Percentiles rank a stretch among this genome's conserved stretches.
Evolutionary conservation across 306 rosid species (phyloP).

Genomic region (Crotalaria pallida): DNA sequence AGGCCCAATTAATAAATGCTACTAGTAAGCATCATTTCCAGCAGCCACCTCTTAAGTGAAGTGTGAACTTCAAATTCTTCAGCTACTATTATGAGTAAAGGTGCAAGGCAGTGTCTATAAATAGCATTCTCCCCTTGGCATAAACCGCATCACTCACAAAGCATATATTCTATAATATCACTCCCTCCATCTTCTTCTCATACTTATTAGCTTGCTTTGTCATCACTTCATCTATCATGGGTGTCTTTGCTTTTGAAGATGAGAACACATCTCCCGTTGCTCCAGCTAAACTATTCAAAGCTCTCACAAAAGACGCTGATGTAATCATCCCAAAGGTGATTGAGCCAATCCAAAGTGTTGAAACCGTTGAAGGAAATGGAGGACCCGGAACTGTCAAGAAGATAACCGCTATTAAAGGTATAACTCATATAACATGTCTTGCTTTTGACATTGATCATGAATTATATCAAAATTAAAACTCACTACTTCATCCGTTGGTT

Average conservation of each 20-base stretch:
- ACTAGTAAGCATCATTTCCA: too few relatives aligned
- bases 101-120: not conserved
- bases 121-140: not conserved
- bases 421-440: too few relatives aligned
- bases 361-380: constrained; percentile 37
- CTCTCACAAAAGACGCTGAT: constrained; percentile 23
- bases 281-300: constrained; percentile 31
- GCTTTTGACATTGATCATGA: too few relatives aligned
- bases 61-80: too few relatives aligned
- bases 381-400: constrained; percentile 43
- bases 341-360: constrained; percentile 1
- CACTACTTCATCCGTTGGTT: too few relatives aligned
- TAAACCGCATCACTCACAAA: not conserved
- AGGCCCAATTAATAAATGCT: too few relatives aligned
- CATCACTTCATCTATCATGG: constrained; percentile 23
- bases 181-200: not conserved
- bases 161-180: too few relatives aligned
- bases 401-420: not conserved
- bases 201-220: not conserved
- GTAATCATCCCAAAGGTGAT: constrained; percentile 22
- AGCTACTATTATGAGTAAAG: not conserved
- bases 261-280: constrained; percentile 14
- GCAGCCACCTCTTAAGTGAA: too few relatives aligned
- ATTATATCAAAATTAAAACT: too few relatives aligned
- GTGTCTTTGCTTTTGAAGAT: constrained; percentile 20